Base-by-base conservation (phyloP, 495 filamentous ascomycete genomes). In the Trichoderma reesei region DNA sequence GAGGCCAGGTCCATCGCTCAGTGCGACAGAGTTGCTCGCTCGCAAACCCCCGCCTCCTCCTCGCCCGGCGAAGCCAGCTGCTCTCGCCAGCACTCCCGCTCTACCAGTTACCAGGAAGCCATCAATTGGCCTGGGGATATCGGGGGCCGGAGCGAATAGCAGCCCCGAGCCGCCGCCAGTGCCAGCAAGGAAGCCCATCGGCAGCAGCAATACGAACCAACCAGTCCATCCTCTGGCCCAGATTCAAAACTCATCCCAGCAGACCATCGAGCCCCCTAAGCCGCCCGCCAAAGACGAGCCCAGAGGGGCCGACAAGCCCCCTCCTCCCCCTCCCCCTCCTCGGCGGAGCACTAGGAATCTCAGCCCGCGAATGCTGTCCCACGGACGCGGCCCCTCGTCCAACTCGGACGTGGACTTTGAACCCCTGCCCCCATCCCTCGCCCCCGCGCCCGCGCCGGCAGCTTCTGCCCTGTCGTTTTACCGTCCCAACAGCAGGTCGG, bases 51-150 rank as follows among this genome's bases (percentile, higher is more conserved):
- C 70, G 39, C 83, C 84, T 10, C 88, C 87, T 0, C 80, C 80
- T 3, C 84, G 83, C 54, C 88, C 89, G 1, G 76, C 79, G 8
- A 92, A 92, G 69, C 88, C 90, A n/a, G 75, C 77, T 5, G 76
- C 86, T 6, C 72, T 92, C 8, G 83, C 87, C 41, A 80, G 79
- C 51, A 26, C 68, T 46, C 74, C 62, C 14, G 69, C 68, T 37
- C 69, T 60, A 9, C 14, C 67, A 26, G 63, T 63, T 33, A 66
- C 62, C 37, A 66, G 62, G 3, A 51, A 56, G 26, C 26, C 26
- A 13, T 31, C 51, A 11, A 14, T 65, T 6, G 69, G 68, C 8
- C 31, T 64, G n/a, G 61, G 56, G 18, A 46, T 54, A 16, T 48
- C 62, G 18, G 64, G 42, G 16, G 63, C 34, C 31, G 14, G n/a